Evolutionary conservation across 768 basidiomycete genomes (phyloP).

Genomic region (Strobilomyces dryophilus): DNA sequence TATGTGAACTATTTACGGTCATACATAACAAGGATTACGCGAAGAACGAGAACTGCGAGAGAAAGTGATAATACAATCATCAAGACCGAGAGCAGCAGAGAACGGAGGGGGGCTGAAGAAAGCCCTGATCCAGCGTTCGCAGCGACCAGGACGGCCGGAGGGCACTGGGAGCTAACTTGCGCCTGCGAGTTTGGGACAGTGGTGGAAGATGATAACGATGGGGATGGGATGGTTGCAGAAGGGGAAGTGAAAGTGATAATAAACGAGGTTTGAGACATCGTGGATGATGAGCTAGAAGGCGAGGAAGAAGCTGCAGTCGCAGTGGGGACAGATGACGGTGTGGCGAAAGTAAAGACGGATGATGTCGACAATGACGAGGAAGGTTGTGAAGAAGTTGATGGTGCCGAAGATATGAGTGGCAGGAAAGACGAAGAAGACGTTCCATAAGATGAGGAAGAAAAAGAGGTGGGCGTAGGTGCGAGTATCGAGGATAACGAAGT

Average conservation of each 20-base stretch:
- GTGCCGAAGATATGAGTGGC: background rate
- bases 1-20: background rate
- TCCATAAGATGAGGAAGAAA: background rate
- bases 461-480: background rate
- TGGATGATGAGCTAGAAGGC: background rate
- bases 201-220: slow-evolving; percentile 2
- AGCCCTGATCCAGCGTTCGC: slow-evolving; percentile 11
- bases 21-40: slow-evolving; percentile 1
- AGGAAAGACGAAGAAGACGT: background rate
- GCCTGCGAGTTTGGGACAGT: slow-evolving; percentile 11
- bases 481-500: background rate
- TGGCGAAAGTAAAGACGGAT: background rate
- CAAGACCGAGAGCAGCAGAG: slow-evolving; percentile 22
- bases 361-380: background rate
- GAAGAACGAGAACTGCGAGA: slow-evolving; percentile 25
- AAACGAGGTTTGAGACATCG: background rate
- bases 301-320: background rate
- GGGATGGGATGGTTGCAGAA: background rate
- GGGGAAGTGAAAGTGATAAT: background rate
- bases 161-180: slow-evolving; percentile 24
- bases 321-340: background rate
- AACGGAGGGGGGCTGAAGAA: slow-evolving; percentile 6
- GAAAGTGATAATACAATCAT: slow-evolving; percentile 24
- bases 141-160: slow-evolving; percentile 3
- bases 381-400: background rate